Conservation (phyloP, 495 filamentous ascomycete genomes). For the Aspergillus funiculosus region DNA sequence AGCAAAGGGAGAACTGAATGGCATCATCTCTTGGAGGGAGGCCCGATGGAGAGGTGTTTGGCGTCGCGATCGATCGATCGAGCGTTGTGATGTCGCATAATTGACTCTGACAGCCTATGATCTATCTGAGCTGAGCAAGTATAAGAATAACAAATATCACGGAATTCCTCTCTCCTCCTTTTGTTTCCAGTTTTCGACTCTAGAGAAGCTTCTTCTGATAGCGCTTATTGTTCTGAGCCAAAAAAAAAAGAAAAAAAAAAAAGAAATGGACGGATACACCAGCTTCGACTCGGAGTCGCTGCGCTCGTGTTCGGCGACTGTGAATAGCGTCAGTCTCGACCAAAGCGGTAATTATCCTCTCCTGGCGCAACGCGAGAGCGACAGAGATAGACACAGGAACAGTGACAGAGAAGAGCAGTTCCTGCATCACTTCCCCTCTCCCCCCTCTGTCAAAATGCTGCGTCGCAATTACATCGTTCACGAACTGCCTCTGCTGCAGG, state of each 20-base stretch:
- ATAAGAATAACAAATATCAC: no score
- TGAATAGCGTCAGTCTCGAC: constrained; percentile 3
- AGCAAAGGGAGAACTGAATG: background rate
- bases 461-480: constrained; percentile 24
- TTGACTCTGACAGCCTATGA: background rate
- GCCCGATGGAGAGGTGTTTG: background rate
- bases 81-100: background rate
- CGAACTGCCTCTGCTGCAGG: constrained; percentile 30
- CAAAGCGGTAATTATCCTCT: background rate
- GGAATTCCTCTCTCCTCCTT: background rate
- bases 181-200: background rate
- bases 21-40: background rate
- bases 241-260: no score
- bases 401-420: background rate
- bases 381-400: background rate
- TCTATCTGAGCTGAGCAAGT: constrained; percentile 4
- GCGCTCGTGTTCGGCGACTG: background rate
- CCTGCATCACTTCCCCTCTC: background rate
- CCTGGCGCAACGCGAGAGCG: background rate
- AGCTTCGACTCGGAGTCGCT: constrained; percentile 7
- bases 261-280: constrained; percentile 4
- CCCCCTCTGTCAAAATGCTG: constrained; percentile 21
- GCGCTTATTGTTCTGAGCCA: background rate
- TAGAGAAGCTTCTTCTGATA: no score
- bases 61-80: constrained; percentile 1